These are phyloP conservation scores for Phytopythium boreale DNA, from an alignment of 352 stramenopile genomes.

Conservation along the genomic window DNA sequence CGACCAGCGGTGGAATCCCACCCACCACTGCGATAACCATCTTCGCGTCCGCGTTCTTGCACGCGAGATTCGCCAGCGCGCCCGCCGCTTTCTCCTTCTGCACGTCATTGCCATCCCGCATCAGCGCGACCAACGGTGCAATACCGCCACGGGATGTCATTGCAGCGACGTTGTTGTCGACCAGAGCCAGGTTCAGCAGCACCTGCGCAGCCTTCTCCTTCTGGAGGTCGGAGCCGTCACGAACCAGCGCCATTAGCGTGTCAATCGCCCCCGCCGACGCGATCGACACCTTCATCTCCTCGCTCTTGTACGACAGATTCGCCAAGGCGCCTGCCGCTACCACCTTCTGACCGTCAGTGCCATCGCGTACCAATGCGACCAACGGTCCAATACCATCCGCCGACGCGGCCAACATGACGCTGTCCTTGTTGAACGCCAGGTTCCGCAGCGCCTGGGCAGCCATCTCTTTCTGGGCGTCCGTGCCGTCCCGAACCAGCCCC, in stretches of 20 bases:
- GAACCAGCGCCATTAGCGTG: neutral
- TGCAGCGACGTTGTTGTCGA: neutral
- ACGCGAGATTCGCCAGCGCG: neutral
- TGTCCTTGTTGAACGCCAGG: neutral
- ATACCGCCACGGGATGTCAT: neutral
- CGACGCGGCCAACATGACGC: neutral
- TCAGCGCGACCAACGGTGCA: neutral
- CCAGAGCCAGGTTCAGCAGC: neutral
- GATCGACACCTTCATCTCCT: neutral
- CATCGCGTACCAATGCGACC: neutral
- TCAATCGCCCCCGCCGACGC: neutral
- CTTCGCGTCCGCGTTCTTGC: neutral
- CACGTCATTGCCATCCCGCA: neutral
- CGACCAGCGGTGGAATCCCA: neutral
- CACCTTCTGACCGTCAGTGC: neutral
- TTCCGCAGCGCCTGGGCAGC: neutral
- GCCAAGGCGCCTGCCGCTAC: neutral
- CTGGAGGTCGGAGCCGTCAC: neutral
- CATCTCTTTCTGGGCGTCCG: neutral
- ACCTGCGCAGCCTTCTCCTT: neutral
- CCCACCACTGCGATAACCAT: neutral
- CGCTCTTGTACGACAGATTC: neutral
- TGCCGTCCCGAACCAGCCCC: constrained; percentile 2
- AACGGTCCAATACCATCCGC: neutral
- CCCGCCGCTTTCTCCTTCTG: constrained; percentile 4